These are phyloP conservation scores for Colletotrichum viniferum DNA, from an alignment of 2,329 filamentous ascomycete genomes.

Conservation along the genomic window DNA sequence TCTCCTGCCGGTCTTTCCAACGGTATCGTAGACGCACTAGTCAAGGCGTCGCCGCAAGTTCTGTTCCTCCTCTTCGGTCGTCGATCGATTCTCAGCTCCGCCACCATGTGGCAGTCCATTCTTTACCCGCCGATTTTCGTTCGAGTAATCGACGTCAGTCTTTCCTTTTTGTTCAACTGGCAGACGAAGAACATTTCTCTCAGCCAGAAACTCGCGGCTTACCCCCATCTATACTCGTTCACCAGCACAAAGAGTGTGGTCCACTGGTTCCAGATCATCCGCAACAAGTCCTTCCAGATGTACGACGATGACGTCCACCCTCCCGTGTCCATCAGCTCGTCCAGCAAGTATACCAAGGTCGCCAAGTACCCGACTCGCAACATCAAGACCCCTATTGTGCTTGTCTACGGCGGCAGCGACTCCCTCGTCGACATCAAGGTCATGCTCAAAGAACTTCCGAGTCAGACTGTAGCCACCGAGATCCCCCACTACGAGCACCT, in stretches of 20 bases:
- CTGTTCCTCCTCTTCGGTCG: conserved; percentile 92
- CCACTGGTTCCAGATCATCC: conserved; percentile 99
- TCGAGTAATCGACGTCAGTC: conserved; percentile 80
- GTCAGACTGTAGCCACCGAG: conserved; percentile 82
- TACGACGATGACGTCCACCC: conserved; percentile 93
- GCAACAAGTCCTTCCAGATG: conserved; percentile 96
- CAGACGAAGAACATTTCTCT: conserved; percentile 80
- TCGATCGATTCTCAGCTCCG: conserved; percentile 87
- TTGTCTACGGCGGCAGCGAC: conserved; percentile 93
- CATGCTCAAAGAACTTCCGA: conserved; percentile 88
- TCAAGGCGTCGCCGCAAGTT: conserved; percentile 92
- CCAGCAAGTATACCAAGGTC: conserved; percentile 90
- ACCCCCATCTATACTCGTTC: conserved; percentile 95
- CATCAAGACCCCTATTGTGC: conserved; percentile 92
- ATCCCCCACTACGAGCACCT: conserved; percentile 95
- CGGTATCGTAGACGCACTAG: conserved; percentile 87
- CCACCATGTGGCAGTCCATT: conserved; percentile 97
- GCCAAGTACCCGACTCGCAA: conserved; percentile 96
- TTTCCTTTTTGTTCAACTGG: conserved; percentile 91
- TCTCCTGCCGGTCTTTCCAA: conserved; percentile 89
- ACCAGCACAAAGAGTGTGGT: conserved; percentile 97
- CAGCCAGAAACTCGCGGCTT: conserved; percentile 92
- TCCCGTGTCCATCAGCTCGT: conserved; percentile 71
- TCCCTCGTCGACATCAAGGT: conserved; percentile 91
- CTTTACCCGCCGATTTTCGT: conserved; percentile 95